Conservation (phyloP, 1,284 basidiomycete species). For the Trichosporon sp. region DNA sequence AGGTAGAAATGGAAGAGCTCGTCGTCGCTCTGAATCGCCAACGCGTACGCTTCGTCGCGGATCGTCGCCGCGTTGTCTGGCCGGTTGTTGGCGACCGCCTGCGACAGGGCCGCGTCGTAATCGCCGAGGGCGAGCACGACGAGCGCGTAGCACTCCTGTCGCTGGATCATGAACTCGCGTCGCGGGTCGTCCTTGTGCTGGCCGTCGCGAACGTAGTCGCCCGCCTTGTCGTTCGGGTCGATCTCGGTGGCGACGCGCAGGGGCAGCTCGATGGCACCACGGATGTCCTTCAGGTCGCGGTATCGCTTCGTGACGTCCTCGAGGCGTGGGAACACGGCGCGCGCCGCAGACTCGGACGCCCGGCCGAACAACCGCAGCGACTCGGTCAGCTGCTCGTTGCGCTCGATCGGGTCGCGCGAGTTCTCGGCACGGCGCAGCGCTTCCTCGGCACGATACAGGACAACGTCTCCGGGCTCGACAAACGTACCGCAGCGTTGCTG, state of each 20-base stretch:
- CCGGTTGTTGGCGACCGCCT: slow-evolving; percentile 14
- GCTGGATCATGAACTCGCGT: slow-evolving; percentile 58
- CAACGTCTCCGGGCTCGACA: slow-evolving; percentile 96
- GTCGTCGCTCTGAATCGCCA: slow-evolving; percentile 79
- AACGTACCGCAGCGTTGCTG: slow-evolving; percentile 95
- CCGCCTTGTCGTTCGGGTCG: slow-evolving; percentile 71
- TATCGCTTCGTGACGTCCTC: slow-evolving; percentile 82
- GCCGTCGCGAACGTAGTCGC: slow-evolving; percentile 71
- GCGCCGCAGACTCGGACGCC: slow-evolving; percentile 60
- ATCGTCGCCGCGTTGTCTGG: slow-evolving; percentile 10
- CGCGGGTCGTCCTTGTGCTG: slow-evolving; percentile 61
- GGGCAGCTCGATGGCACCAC: slow-evolving; percentile 81
- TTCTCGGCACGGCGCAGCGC: slow-evolving; percentile 85
- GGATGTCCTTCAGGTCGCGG: slow-evolving; percentile 59
- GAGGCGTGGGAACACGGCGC: slow-evolving; percentile 77
- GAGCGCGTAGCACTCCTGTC: slow-evolving; percentile 73
- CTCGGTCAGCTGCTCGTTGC: slow-evolving; percentile 70
- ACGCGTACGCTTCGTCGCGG: slow-evolving; percentile 49
- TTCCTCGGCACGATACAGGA: slow-evolving; percentile 80
- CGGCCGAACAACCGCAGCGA: slow-evolving; percentile 80
- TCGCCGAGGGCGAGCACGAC: slow-evolving; percentile 73
- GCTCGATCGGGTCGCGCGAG: slow-evolving; percentile 65
- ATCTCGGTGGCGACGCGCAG: slow-evolving; percentile 74
- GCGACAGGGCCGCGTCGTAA: slow-evolving; percentile 61
- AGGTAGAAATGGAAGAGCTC: slow-evolving; percentile 90